These are phyloP conservation scores for Trifolium dubium DNA, from an alignment of 306 rosid genomes.

Conservation along the genomic window DNA sequence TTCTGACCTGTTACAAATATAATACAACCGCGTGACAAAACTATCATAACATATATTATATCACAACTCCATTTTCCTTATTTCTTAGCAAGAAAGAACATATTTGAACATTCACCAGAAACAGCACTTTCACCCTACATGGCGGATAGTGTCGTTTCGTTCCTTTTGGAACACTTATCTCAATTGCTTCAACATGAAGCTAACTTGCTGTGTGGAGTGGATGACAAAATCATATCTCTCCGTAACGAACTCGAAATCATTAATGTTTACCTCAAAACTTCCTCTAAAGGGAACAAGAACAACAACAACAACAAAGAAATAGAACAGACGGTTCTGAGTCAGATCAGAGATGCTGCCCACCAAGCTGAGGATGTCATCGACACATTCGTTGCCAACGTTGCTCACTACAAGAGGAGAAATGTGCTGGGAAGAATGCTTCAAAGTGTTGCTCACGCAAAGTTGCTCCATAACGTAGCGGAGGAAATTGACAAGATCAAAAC, in stretches of 20 bases:
- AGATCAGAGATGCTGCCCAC: neutral
- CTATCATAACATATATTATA: neutral
- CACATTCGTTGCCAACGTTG: neutral
- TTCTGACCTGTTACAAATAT: too few species aligned
- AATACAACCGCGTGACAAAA: too few species aligned
- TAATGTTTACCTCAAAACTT: neutral
- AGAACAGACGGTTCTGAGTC: neutral
- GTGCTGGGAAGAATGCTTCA: neutral
- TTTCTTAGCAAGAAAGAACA: neutral
- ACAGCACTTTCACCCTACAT: neutral
- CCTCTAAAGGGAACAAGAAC: neutral
- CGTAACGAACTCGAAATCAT: conserved; percentile 1
- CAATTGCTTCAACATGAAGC: neutral
- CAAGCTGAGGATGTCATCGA: conserved; percentile 9
- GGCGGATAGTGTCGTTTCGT: neutral
- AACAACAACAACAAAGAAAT: conserved; percentile 7
- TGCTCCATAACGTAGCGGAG: neutral
- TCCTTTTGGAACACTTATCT: conserved; percentile 16
- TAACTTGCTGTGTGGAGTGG: conserved; percentile 8
- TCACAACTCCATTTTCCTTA: neutral
- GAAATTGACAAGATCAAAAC: conserved; percentile 10
- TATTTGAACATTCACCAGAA: neutral
- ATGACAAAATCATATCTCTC: neutral
- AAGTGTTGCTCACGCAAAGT: neutral
- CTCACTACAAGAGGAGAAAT: neutral